Conservation (phyloP, 2,329 filamentous ascomycete species). For the Curvularia hawaiiensis region DNA sequence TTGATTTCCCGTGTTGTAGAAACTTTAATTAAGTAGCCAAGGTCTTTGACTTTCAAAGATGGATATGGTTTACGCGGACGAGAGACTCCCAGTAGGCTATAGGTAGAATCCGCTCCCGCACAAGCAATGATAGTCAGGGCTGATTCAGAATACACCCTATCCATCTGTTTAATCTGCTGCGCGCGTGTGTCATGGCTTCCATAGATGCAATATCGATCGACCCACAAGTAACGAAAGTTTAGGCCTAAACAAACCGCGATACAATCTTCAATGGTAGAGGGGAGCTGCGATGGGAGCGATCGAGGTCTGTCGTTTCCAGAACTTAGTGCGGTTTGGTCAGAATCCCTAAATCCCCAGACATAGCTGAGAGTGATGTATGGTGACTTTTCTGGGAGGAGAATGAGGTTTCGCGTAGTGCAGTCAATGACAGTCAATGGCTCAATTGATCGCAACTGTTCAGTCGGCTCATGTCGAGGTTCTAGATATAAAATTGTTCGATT, state of each 20-base stretch:
- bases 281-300: not conserved
- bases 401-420: not conserved
- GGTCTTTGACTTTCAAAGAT: not conserved
- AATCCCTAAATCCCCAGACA: slow-evolving; percentile 11
- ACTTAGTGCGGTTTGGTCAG: too few relatives aligned
- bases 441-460: not conserved
- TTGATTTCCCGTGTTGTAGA: not conserved
- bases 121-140: slow-evolving; percentile 1
- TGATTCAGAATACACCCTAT: not conserved
- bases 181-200: not conserved
- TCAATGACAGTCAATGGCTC: not conserved
- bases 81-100: not conserved
- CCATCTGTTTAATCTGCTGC: slow-evolving; percentile 1
- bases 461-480: not conserved
- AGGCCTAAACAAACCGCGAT: not conserved
- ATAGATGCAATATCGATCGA: slow-evolving; percentile 5
- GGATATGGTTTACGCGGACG: not conserved
- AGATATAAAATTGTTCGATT: not conserved
- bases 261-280: slow-evolving; percentile 2
- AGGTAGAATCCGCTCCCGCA: not conserved
- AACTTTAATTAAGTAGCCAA: not conserved
- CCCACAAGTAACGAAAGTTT: slow-evolving; percentile 1
- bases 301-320: not conserved
- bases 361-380: slow-evolving; percentile 18
- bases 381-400: not conserved